Evolutionary conservation across 192 early-diverging fungal genomes (phyloP), one percentile per base, ranked within the genome.

Genomic region (Paraglomus brasilianum): DNA sequence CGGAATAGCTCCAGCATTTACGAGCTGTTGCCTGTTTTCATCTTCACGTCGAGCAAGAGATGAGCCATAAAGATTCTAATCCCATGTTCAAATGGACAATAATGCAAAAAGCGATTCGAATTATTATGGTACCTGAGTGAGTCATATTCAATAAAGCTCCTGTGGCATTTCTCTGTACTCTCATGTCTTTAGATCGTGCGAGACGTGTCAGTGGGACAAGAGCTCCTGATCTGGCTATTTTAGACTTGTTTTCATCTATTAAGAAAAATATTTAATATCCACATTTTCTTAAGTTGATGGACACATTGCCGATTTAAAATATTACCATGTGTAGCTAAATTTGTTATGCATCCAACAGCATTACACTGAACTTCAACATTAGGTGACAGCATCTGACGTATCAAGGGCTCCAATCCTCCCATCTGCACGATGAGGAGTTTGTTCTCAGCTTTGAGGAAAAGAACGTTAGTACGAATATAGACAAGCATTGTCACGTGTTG

Each of bases 101-200:
- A n/a, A n/a, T n/a, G n/a, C n/a, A n/a, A n/a, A n/a, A n/a, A n/a
- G n/a, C n/a, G n/a, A n/a, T n/a, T n/a, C n/a, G n/a, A n/a, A n/a
- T n/a, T n/a, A n/a, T n/a, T n/a, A n/a, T 62, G 8, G 53, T 81
- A 78, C 76, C 75, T 13, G 91, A 88, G 75, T 95, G 93, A 17
- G 94, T 95, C 91, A 95, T 93, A 77, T 95, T 95, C 55, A 95
- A 80, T 56, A 95, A 77, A 24, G 94, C 94, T 19, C 94, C 94
- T 8, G 92, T 91, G 1, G 94, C 93, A 71, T 95, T 95, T 46
- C 94, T 81, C 79, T 92, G 91, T 8, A 95, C 93, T 5, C 93
- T 80, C 72, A 92, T 82, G 56, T 95, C 93, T 39, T 86, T 85
- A 15, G 92, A 93, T 46, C 82, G 79, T 10, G 93, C 92, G 53